These are phyloP conservation scores for Starmerella floris DNA, from an alignment of 805 yeast species.

Conservation along the genomic window DNA sequence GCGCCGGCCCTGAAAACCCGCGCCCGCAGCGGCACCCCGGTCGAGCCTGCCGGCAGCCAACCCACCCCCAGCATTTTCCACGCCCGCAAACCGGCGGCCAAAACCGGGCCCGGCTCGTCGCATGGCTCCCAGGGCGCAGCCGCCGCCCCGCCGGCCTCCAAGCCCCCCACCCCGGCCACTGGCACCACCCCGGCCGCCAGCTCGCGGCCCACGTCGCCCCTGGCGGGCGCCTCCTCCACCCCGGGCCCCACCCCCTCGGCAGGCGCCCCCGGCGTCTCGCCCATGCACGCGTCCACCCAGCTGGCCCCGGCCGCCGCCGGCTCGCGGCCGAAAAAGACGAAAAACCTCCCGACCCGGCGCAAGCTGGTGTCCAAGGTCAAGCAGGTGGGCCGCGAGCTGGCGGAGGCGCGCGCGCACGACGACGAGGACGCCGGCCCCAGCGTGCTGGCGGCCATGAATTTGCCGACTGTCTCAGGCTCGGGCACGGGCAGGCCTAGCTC, in stretches of 20 bases:
- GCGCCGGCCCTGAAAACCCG: conserved; percentile 14
- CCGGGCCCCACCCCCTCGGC: neutral
- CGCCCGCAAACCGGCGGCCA: neutral
- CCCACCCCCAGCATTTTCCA: neutral
- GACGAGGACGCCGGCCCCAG: neutral
- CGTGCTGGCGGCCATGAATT: neutral
- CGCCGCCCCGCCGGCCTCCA: neutral
- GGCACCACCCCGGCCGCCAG: neutral
- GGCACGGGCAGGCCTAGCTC: neutral
- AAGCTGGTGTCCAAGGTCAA: neutral
- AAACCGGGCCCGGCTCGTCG: neutral
- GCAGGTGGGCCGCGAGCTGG: neutral
- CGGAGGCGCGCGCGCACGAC: neutral
- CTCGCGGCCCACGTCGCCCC: neutral
- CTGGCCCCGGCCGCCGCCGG: neutral
- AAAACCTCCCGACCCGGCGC: neutral
- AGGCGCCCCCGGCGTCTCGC: neutral
- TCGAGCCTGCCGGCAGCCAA: neutral
- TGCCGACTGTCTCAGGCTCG: neutral
- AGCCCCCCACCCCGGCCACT: neutral
- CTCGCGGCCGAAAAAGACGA: neutral
- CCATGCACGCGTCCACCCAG: neutral
- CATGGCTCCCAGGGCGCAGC: neutral
- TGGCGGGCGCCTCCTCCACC: neutral
- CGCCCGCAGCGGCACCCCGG: neutral